Evolutionary conservation across 768 basidiomycete genomes (phyloP).

Genomic region (Chalciporus sphaerocephalus): DNA sequence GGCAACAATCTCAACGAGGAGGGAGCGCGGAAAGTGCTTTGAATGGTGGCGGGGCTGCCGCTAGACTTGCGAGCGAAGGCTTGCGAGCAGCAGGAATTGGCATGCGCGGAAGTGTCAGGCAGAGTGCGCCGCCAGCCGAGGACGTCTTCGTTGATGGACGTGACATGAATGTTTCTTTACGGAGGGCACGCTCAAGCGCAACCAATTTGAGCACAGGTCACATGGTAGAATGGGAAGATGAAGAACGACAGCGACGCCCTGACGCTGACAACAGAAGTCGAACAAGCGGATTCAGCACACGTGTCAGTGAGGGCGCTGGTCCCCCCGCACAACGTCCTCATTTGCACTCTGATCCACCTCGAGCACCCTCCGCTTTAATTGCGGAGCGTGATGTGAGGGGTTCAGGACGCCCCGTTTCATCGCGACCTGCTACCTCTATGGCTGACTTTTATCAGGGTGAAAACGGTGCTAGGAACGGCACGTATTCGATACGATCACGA

Average conservation of each 20-base stretch:
- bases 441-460: constrained; percentile 40
- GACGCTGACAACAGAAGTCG: constrained; percentile 21
- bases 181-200: constrained; percentile 14
- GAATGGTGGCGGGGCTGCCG: constrained; percentile 37
- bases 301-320: constrained; percentile 13
- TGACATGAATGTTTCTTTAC: constrained; percentile 16
- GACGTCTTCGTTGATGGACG: constrained; percentile 34
- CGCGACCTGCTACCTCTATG: constrained; percentile 55
- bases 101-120: constrained; percentile 31
- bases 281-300: constrained; percentile 22
- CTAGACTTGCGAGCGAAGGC: constrained; percentile 61
- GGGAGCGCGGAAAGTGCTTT: constrained; percentile 72
- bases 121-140: constrained; percentile 28
- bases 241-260: constrained; percentile 17
- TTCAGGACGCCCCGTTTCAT: constrained; percentile 11
- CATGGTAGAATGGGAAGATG: constrained; percentile 25
- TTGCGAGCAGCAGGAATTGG: constrained; percentile 67
- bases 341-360: constrained; percentile 25
- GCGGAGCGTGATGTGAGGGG: constrained; percentile 22
- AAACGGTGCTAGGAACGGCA: constrained; percentile 9
- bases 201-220: constrained; percentile 6
- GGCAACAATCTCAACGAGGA: constrained; percentile 52
- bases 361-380: constrained; percentile 12
- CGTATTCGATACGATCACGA: constrained; percentile 18
- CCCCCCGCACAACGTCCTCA: constrained; percentile 19